These are phyloP conservation scores for Coemansia biformis DNA, from an alignment of 192 early-diverging fungal species.

Conservation along the genomic window DNA sequence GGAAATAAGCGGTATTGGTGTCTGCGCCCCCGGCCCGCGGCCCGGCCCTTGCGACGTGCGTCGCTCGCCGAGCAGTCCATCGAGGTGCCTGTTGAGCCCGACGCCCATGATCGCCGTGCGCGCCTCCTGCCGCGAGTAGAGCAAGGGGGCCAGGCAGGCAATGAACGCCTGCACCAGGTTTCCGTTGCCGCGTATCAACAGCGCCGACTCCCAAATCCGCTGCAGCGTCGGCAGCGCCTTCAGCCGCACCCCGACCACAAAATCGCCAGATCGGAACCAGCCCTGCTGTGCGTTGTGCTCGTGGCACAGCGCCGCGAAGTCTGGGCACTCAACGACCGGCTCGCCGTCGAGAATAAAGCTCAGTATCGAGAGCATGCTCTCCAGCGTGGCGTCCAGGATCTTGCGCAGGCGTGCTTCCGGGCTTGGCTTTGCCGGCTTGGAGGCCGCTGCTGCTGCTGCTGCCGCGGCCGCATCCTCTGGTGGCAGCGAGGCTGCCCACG, in stretches of 20 bases:
- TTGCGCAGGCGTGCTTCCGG: slow-evolving; percentile 19
- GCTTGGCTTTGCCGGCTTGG: background rate
- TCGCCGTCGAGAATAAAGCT: slow-evolving; percentile 65
- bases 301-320: slow-evolving; percentile 20
- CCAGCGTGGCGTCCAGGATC: slow-evolving; percentile 30
- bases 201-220: slow-evolving; percentile 59
- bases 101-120: slow-evolving; percentile 1
- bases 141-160: slow-evolving; percentile 58
- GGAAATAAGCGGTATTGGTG: slow-evolving; percentile 29
- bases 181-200: slow-evolving; percentile 53
- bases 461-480: background rate
- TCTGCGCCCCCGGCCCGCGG: slow-evolving; percentile 18
- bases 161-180: slow-evolving; percentile 57
- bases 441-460: background rate
- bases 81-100: slow-evolving; percentile 24
- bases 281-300: slow-evolving; percentile 43
- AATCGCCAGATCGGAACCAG: slow-evolving; percentile 70
- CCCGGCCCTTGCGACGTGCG: slow-evolving; percentile 5
- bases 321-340: slow-evolving; percentile 68
- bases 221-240: slow-evolving; percentile 56
- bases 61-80: slow-evolving; percentile 10
- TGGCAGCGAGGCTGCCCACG: slow-evolving; percentile 40
- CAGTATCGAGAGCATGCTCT: slow-evolving; percentile 55
- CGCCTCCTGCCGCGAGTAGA: slow-evolving; percentile 70
- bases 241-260: slow-evolving; percentile 60